These are phyloP conservation scores for Amanita fuliginea DNA, from an alignment of 768 basidiomycete species.

Conservation along the genomic window DNA sequence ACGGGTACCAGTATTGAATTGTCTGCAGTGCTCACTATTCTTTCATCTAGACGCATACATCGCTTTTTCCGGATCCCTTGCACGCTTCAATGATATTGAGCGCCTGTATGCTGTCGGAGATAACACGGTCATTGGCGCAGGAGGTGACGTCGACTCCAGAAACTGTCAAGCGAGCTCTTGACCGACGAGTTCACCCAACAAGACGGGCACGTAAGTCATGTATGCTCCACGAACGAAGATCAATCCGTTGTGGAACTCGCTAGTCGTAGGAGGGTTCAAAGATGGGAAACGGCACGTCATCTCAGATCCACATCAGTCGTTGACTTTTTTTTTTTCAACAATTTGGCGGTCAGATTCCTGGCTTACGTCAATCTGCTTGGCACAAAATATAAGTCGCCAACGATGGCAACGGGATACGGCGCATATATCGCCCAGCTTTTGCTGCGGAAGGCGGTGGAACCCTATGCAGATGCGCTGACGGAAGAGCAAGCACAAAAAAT, in stretches of 20 bases:
- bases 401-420: conserved; percentile 93
- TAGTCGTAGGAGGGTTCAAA: conserved; percentile 87
- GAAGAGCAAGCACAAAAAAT: conserved; percentile 73
- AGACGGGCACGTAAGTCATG: conserved; percentile 85
- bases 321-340: neutral
- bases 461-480: conserved; percentile 58
- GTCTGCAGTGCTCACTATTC: neutral
- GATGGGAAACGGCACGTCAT: conserved; percentile 63
- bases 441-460: conserved; percentile 85
- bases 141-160: conserved; percentile 95
- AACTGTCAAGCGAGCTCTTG: conserved; percentile 63
- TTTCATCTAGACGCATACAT: neutral
- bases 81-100: conserved; percentile 89
- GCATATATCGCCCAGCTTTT: conserved; percentile 89
- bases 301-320: neutral
- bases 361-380: conserved; percentile 92
- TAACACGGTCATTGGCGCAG: conserved; percentile 81
- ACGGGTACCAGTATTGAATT: conserved; percentile 97
- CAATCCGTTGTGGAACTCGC: conserved; percentile 90
- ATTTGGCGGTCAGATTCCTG: conserved; percentile 54
- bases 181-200: conserved; percentile 70
- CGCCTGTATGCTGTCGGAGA: conserved; percentile 79
- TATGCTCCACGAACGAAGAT: conserved; percentile 82
- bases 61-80: conserved; percentile 88
- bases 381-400: conserved; percentile 88